Conservation (phyloP, 352 stramenopile genomes). For the Phytophthora cryptogea region DNA sequence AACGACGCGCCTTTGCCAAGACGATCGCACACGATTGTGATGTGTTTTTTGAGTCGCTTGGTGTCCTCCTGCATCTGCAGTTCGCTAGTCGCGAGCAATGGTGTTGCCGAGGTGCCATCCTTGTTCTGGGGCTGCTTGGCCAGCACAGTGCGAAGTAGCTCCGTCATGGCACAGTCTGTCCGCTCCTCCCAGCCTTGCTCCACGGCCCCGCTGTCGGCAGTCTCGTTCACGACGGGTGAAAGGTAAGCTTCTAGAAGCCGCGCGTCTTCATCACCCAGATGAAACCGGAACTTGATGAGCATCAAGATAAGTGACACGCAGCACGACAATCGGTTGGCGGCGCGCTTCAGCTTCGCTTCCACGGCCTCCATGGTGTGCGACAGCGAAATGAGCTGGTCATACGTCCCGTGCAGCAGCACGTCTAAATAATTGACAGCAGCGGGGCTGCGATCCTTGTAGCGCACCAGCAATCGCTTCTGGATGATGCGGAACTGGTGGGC, state of each 20-base stretch:
- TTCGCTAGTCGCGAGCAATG: slow-evolving; percentile 35
- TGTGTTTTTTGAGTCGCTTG: slow-evolving; percentile 91
- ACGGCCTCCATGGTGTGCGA: slow-evolving; percentile 73
- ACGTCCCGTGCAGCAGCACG: slow-evolving; percentile 85
- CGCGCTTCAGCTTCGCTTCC: slow-evolving; percentile 52
- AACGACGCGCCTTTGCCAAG: slow-evolving; percentile 81
- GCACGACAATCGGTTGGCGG: slow-evolving; percentile 69
- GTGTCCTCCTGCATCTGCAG: slow-evolving; percentile 79
- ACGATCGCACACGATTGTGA: slow-evolving; percentile 89
- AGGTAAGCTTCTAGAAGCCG: slow-evolving; percentile 67
- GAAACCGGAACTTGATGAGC: slow-evolving; percentile 84
- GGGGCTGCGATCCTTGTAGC: slow-evolving; percentile 90
- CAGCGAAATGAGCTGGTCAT: slow-evolving; percentile 79
- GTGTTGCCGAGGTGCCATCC: slow-evolving; percentile 27
- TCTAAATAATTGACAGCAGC: slow-evolving; percentile 82
- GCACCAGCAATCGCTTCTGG: slow-evolving; percentile 89
- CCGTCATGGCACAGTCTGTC: slow-evolving; percentile 82
- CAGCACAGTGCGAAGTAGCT: slow-evolving; percentile 82
- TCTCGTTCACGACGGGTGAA: slow-evolving; percentile 59
- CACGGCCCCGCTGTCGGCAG: slow-evolving; percentile 32
- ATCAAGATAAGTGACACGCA: slow-evolving; percentile 81
- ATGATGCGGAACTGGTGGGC: slow-evolving; percentile 90
- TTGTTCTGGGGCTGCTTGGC: slow-evolving; percentile 60
- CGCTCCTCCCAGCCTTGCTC: slow-evolving; percentile 91
- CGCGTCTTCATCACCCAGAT: slow-evolving; percentile 68